Base-by-base conservation (phyloP, 805 yeast species). In the Cyberlindnera bimundalis region DNA sequence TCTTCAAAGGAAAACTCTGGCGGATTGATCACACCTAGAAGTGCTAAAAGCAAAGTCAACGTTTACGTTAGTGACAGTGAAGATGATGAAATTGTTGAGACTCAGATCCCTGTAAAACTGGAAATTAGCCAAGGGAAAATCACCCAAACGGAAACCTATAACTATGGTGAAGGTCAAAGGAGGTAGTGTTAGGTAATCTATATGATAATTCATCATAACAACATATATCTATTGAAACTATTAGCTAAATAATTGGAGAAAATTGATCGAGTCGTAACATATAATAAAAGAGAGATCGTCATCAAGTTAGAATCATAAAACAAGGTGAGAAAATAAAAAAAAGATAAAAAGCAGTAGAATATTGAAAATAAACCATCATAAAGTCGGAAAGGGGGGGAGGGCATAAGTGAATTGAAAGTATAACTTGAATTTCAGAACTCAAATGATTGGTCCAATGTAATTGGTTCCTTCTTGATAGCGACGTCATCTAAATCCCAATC, bases 61-160 rank as follows among this genome's bases (percentile, higher is more conserved):
- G 50, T 42, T 2, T 43, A 48, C 25, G 35, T 32, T 3, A 36
- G 46, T 28, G 47, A 42, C 12, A 19, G 32, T 12, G 48, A 45
- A 24, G 47, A 47, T 7, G 43, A 37, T 11, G 47, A 42, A 14
- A 41, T 39, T 14, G 41, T 27, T n/a, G 46, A 37, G 33, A 33
- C 29, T 9, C 28, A 35, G 32, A 23, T 29, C 9, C 39, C 36
- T 12, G 13, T 15, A 16, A 30, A 23, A 8, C 28, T 38, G 10
- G 26, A 27, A 13, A 19, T n/a, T n/a, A n/a, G 21, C 16, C 26
- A 34, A 10, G 39, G 20, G 7, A 40, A 29, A 29, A 15, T 39
- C 6, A 49, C 53, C 13, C 50, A 47, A 28, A 51, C 55, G 1
- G 46, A 38, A 28, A 51, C 55, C 3, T 51, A 51, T 26, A 39